Evolutionary conservation across 148 eudicot genomes (phyloP), one percentile per base, ranked within the genome.

Genomic region (Spergularia bocconei): DNA sequence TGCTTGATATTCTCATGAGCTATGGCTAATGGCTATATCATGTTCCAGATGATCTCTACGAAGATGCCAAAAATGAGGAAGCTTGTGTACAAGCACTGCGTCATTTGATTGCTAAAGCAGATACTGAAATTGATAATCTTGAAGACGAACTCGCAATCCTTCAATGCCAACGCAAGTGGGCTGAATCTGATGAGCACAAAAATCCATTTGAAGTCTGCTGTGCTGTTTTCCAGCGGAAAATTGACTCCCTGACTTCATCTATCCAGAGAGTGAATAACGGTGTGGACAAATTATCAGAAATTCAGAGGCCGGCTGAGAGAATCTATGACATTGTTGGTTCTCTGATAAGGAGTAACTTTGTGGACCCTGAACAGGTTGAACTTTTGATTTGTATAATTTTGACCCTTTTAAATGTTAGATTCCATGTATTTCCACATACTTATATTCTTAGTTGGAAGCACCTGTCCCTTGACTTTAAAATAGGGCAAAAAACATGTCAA

Each of bases 81-180:
- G 77, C 77, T 70, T 84, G 88, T 81, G 64, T 79, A 16, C 86
- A 88, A 83, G 91, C 84, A 59, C 81, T 90, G 29, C 79, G 63
- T 67, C 67, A 67, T 77, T 71, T 86, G 83, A 75, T 86, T 15
- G 74, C 80, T 17, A 82, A 86, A 75, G 92, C 91, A 79, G 89
- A 92, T 84, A 63, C 72, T 63, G 94, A 92, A 62, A 86, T 90
- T 75, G 64, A 67, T 56, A 84, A 88, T 73, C 90, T 87, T 78
- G 94, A 88, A 85, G 86, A 92, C 76, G 90, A 88, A 78, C 29
- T 90, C 61, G 69, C 83, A 53, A 82, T 84, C 80, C 88, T 88
- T 17, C 82, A 81, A 48, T 80, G 86, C 77, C 91, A 87, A 74
- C 87, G 86, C 55, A 84, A 81, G 54, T 90, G 87, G 87, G 74